Base-by-base conservation (phyloP, 1,284 basidiomycete genomes). In the Ustilago hordei region DNA sequence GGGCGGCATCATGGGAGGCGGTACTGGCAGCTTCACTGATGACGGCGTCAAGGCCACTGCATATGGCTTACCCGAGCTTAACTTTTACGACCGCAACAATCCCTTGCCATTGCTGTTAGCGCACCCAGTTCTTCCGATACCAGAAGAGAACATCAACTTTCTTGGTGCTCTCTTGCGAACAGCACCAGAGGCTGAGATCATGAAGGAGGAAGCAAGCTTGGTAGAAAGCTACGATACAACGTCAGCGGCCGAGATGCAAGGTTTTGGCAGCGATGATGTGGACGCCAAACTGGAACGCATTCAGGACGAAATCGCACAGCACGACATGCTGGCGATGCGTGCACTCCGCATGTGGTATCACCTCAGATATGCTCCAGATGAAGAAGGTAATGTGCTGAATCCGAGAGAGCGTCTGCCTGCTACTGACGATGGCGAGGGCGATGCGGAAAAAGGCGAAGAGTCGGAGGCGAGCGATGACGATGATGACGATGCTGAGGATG, bases 131-230 rank as follows among this genome's bases (percentile, higher is more conserved):
- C 64, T 78, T 23, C 76, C 79, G 2, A 81, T 82, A 31, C 55
- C 75, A 0, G 81, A 82, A 53, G 70, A 71, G 34, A 75, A 82
- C 39, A 64, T 82, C 65, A 82, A 81, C 60, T 82, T 78, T 52
- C 68, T 82, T 12, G 81, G 81, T 7, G 78, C 79, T 2, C 68
- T 82, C 39, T 75, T 82, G 47, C 75, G 81, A 17, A 82, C 81
- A 9, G 79, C 79, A 11, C 81, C 81, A 4, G 81, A 82, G 39
- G 59, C 74, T 19, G 77, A 80, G 9, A 72, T 77, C 38, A 31
- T 64, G 19, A 62, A 66, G 17, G 61, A 70, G n/a, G 81, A 82
- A 43, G 52, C 56, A 34, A 59, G 55, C 17, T 45, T 78, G 32
- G 55, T 82, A 12, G 60, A 62, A 15, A 67, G 60, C 64, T 82